Conservation (phyloP, 805 yeast genomes). For the Candida michaelii region DNA sequence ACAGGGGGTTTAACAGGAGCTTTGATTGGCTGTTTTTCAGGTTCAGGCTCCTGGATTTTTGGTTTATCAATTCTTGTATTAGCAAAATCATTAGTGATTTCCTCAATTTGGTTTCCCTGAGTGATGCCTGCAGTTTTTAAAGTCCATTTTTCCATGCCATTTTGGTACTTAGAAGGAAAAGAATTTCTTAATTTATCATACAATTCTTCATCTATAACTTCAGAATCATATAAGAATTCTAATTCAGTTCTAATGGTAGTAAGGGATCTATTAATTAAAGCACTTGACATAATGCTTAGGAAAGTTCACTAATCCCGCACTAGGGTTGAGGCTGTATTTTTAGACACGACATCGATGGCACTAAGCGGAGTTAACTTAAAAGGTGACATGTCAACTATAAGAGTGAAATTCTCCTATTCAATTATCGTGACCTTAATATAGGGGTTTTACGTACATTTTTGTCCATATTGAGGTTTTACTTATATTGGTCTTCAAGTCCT, state of each 20-base stretch:
- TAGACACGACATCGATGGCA: no score
- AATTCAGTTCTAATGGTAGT: constrained; percentile 75
- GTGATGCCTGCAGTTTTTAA: background rate
- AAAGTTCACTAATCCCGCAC: constrained; percentile 1
- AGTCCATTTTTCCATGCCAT: constrained; percentile 48
- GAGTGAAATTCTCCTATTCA: no score
- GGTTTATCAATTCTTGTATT: background rate
- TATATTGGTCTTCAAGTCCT: no score
- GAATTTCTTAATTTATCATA: constrained; percentile 48
- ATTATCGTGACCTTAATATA: no score
- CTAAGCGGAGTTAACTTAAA: no score
- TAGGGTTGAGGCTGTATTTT: background rate
- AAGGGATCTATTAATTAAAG: constrained; percentile 74
- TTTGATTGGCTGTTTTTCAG: no score
- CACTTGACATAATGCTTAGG: constrained; percentile 38
- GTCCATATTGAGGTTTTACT: no score
- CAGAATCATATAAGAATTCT: constrained; percentile 74
- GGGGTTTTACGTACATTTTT: no score
- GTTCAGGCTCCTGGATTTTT: background rate
- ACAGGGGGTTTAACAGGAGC: constrained; percentile 4
- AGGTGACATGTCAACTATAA: no score
- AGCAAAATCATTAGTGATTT: constrained; percentile 8
- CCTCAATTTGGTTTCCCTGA: constrained; percentile 1
- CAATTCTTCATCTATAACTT: constrained; percentile 61
- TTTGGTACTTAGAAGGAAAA: constrained; percentile 58